Evolutionary conservation across 2,329 filamentous ascomycete genomes (phyloP), one percentile per base, ranked within the genome.

Genomic region (Sclerotinia spermophila): DNA sequence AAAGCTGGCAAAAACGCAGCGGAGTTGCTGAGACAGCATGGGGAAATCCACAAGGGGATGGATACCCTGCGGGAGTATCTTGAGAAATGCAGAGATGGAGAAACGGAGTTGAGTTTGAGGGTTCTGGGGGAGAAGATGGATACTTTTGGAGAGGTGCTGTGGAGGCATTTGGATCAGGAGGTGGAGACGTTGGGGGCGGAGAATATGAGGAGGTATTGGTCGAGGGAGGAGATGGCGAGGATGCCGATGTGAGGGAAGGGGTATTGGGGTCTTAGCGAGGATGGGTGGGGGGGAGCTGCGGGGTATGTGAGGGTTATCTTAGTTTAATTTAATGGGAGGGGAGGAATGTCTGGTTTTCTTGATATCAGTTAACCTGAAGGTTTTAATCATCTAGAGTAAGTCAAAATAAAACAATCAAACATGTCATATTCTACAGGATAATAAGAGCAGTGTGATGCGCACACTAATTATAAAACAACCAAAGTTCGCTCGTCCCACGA

Each of bases 151-250:
- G 83, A 84, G 15, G 92, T 97, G 73, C 80, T 97, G 64, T 95
- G 93, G 92, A 83, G 82, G 77, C 94, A 97, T 84, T 82, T 97
- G 72, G 92, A 96, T 76, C 90, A 94, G 76, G 94, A 97, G 84
- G 93, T 97, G 11, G 83, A 84, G 80, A 87, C 91, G 74, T 80
- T 97, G 44, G 87, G 90, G 2, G 93, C 93, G 59, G 92, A 96
- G 80, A 96, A 95, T 79, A 97, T 97, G 94, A 85, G 92, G 75
- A 88, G 84, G 80, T 94, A 92, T 80, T 97, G 92, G 92, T 91
- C 84, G 0, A 75, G 89, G 72, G 88, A 92, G 61, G 94, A 97
- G 84, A 89, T 97, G 80, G 83, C 81, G 79, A 81, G 82, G 67
- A 85, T 96, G 82, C 89, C 87, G 0, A 92, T 94, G 83, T 94